phyloP scores from a whole-genome alignment of 371 early-diverging fungal genomes.

The Enterocytospora artemiae region DNA sequence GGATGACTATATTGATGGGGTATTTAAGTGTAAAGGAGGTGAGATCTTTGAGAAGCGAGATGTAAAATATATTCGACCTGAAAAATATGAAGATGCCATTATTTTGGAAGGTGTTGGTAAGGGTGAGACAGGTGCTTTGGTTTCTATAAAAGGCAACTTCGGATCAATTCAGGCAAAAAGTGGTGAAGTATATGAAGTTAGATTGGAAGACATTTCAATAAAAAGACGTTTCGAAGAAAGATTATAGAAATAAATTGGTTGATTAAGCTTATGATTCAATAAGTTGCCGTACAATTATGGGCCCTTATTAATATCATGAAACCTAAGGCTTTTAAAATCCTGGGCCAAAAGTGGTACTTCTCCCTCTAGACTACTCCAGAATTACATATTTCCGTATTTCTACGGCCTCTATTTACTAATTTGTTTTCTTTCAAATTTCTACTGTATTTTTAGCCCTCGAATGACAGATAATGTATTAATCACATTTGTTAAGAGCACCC shows the following conservation, averaged over 20 bases:
- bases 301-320: no score
- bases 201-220: conserved; percentile 18
- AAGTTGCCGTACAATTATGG: no score
- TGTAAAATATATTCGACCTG: conserved; percentile 66
- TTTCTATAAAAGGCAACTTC: conserved; percentile 68
- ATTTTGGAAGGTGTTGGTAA: conserved; percentile 64
- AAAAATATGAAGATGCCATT: conserved; percentile 67
- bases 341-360: no score
- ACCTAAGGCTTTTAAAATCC: no score
- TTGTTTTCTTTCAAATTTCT: no score
- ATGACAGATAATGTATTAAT: conserved; percentile 7
- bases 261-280: no score
- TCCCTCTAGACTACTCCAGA: no score
- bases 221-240: not conserved
- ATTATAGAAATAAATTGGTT: conserved; percentile 43
- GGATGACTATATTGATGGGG: conserved; percentile 20
- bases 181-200: conserved; percentile 27
- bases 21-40: conserved; percentile 12
- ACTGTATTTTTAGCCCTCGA: not conserved
- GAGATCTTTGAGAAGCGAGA: conserved; percentile 11
- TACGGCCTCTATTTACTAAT: no score
- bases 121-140: conserved; percentile 65
- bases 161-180: conserved; percentile 64
- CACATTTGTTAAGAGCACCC: conserved; percentile 18
- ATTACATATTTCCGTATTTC: no score